Evolutionary conservation across 495 filamentous ascomycete species (phyloP).

Genomic region (Acidiella bohemica): DNA sequence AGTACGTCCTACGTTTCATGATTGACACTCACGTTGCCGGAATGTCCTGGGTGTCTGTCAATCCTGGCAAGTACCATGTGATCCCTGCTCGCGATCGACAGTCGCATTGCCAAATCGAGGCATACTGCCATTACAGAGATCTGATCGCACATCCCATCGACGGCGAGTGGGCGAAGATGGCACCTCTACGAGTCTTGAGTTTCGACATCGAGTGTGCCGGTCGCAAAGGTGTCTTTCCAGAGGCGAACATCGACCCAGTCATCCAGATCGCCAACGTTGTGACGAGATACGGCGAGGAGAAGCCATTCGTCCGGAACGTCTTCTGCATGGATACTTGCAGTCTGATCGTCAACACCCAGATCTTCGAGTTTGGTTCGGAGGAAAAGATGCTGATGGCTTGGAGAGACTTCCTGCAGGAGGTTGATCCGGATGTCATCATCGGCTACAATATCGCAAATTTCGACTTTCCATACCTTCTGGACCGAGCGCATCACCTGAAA

Average conservation of each 20-base stretch:
- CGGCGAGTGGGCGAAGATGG: conserved; percentile 98
- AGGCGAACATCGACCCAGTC: conserved; percentile 78
- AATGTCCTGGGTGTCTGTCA: conserved; percentile 95
- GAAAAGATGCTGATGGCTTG: conserved; percentile 76
- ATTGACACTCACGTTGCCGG: conserved; percentile 85
- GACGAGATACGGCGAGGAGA: conserved; percentile 85
- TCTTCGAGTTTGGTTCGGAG: conserved; percentile 69
- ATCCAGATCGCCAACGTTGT: conserved; percentile 99
- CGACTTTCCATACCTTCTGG: conserved; percentile 92
- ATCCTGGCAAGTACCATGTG: conserved; percentile 56
- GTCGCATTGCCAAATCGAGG: conserved; percentile 94
- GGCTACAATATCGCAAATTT: conserved; percentile 99
- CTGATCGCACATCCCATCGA: conserved; percentile 78
- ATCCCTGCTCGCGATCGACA: conserved; percentile 46
- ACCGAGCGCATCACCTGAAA: conserved; percentile 75
- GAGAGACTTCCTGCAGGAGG: conserved; percentile 78
- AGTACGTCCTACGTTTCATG: conserved; percentile 94
- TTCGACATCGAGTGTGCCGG: conserved; percentile 99
- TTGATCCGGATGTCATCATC: conserved; percentile 95
- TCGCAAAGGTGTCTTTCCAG: conserved; percentile 92
- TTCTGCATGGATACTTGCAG: conserved; percentile 87
- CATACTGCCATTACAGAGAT: conserved; percentile 62
- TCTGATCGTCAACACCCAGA: conserved; percentile 85
- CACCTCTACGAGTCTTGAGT: conserved; percentile 77
- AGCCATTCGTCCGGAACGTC: conserved; percentile 91